Evolutionary conservation across 345 rosid genomes (phyloP).

Genomic region (Bruguiera gymnorhiza): DNA sequence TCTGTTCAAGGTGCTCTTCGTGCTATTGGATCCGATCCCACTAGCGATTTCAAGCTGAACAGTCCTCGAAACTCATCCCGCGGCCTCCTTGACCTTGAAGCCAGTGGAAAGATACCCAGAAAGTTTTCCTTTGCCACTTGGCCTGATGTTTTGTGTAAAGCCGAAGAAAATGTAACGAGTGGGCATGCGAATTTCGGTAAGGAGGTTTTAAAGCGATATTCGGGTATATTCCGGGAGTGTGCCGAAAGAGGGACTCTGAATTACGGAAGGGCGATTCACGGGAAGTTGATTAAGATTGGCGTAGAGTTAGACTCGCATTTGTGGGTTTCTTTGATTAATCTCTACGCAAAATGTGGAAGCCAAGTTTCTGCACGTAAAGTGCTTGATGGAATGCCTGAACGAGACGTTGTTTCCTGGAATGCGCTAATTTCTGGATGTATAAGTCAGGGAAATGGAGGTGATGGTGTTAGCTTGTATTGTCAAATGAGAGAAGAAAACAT

Average conservation of each 20-base stretch:
- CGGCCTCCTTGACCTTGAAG: not conserved
- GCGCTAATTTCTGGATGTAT: slow-evolving; percentile 36
- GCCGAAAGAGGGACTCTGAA: slow-evolving; percentile 30
- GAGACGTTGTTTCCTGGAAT: slow-evolving; percentile 52
- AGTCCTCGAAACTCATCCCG: not conserved
- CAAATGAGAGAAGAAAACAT: slow-evolving; percentile 37
- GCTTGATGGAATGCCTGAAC: slow-evolving; percentile 36
- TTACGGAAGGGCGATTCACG: slow-evolving; percentile 33
- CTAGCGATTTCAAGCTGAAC: not conserved
- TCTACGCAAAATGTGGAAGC: slow-evolving; percentile 35
- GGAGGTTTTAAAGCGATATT: slow-evolving; percentile 25
- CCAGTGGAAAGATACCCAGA: not conserved
- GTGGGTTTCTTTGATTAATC: slow-evolving; percentile 41
- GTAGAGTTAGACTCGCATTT: slow-evolving; percentile 35
- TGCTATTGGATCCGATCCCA: slow-evolving; percentile 4
- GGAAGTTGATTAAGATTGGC: slow-evolving; percentile 17
- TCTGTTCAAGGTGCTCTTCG: slow-evolving; percentile 6
- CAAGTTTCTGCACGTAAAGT: slow-evolving; percentile 26
- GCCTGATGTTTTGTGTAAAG: not conserved
- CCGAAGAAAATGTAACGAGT: slow-evolving; percentile 2
- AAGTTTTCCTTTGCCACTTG: not conserved
- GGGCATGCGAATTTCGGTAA: slow-evolving; percentile 1
- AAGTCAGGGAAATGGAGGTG: slow-evolving; percentile 22
- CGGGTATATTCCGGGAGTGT: slow-evolving; percentile 36
- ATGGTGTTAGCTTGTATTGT: slow-evolving; percentile 25